These are phyloP conservation scores for Magnaporthiopsis poae DNA, from an alignment of 2,329 filamentous ascomycete genomes.

Conservation along the genomic window DNA sequence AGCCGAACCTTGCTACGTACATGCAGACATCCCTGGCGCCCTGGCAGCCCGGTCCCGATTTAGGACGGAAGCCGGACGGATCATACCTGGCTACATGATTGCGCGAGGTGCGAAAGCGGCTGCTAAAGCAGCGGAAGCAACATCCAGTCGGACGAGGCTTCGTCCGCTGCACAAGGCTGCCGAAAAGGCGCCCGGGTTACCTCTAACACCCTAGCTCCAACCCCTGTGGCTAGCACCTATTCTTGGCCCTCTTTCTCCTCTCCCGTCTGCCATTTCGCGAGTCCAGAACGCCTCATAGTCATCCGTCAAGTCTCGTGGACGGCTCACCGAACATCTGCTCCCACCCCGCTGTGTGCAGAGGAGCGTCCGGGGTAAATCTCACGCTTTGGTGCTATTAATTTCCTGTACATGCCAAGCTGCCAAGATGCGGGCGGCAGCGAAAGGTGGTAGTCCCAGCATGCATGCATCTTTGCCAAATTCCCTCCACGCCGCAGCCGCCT, in stretches of 20 bases:
- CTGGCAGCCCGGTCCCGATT: background rate
- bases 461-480: background rate
- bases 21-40: too few relatives aligned
- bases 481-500: too few relatives aligned
- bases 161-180: slow-evolving; percentile 6
- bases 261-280: background rate
- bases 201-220: background rate
- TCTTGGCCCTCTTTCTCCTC: background rate
- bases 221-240: background rate
- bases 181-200: background rate
- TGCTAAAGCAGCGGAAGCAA: background rate
- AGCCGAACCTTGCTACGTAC: background rate
- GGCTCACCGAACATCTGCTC: background rate
- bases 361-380: too few relatives aligned
- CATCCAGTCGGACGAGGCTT: slow-evolving; percentile 2
- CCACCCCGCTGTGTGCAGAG: too few relatives aligned
- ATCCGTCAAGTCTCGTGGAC: background rate
- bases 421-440: background rate
- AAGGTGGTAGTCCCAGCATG: background rate
- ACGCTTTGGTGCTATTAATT: background rate
- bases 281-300: too few relatives aligned
- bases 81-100: background rate
- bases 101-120: background rate
- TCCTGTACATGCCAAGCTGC: background rate
- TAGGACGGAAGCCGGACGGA: slow-evolving; percentile 7